phyloP scores from a whole-genome alignment of 2,329 filamentous ascomycete species.

The Claviceps humidiphila region DNA sequence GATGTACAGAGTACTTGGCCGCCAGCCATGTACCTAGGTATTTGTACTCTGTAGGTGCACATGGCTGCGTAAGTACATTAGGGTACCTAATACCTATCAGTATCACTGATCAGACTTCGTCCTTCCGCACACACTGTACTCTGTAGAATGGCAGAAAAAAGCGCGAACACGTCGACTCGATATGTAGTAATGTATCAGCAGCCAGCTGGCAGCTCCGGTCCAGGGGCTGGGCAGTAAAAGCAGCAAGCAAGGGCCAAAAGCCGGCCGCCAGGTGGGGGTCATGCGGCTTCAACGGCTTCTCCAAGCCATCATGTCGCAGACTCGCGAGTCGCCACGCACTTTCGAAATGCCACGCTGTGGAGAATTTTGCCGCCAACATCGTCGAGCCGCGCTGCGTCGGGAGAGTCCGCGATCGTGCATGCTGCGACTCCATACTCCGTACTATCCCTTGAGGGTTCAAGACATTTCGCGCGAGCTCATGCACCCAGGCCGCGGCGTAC shows the following conservation, averaged over 20 bases:
- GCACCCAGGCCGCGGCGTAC: background rate
- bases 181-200: no score
- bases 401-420: constrained; percentile 2
- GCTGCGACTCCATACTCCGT: background rate
- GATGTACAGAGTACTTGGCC: no score
- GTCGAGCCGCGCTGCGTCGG: background rate
- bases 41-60: no score
- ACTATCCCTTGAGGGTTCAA: background rate
- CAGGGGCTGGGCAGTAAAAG: no score
- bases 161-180: no score
- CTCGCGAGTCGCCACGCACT: background rate
- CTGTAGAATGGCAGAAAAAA: no score
- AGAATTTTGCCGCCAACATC: background rate
- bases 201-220: no score
- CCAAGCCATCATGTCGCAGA: background rate
- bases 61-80: no score
- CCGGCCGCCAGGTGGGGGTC: background rate
- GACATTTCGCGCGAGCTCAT: background rate
- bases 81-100: no score
- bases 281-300: background rate
- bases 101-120: no score
- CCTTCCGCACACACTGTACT: no score
- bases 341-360: background rate
- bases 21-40: no score
- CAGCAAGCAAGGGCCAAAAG: background rate